A percentile compares a stretch with the other conserved stretches of the same genome.
phyloP scores from a whole-genome alignment of 352 stramenopile genomes.

The Phytophthora constricta region DNA sequence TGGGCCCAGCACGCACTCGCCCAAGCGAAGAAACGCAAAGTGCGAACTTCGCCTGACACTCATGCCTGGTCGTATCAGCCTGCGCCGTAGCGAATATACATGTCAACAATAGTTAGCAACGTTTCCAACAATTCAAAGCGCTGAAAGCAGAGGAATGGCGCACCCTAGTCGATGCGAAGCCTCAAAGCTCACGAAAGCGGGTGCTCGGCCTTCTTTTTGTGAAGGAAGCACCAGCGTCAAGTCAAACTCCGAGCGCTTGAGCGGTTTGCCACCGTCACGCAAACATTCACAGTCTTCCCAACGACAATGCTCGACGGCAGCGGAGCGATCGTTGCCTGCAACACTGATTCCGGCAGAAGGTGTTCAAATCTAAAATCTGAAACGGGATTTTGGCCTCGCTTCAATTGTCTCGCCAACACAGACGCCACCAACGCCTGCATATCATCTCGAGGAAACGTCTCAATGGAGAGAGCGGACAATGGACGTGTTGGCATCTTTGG shows the following conservation, averaged over 20 bases:
- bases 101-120: constrained; percentile 2
- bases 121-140: constrained; percentile 13
- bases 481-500: constrained; percentile 27
- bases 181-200: constrained; percentile 63
- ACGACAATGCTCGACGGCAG: constrained; percentile 26
- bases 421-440: constrained; percentile 28
- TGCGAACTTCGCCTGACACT: constrained; percentile 71
- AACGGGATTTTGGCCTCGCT: constrained; percentile 17
- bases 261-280: constrained; percentile 62
- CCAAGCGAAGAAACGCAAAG: constrained; percentile 54
- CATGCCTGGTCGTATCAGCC: constrained; percentile 51
- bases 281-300: constrained; percentile 34
- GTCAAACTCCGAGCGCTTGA: constrained; percentile 60
- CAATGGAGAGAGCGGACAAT: constrained; percentile 17
- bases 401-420: constrained; percentile 15
- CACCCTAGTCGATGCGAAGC: constrained; percentile 74
- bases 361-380: constrained; percentile 39
- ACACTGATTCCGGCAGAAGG: constrained; percentile 46
- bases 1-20: constrained; percentile 50
- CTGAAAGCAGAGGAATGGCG: constrained; percentile 14
- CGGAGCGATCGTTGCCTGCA: constrained; percentile 53
- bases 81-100: constrained; percentile 27
- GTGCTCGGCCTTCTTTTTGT: constrained; percentile 1
- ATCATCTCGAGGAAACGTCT: constrained; percentile 5
- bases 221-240: constrained; percentile 64